Conservation (phyloP, 2,329 filamentous ascomycete species). For the Aspergillus sp. region DNA sequence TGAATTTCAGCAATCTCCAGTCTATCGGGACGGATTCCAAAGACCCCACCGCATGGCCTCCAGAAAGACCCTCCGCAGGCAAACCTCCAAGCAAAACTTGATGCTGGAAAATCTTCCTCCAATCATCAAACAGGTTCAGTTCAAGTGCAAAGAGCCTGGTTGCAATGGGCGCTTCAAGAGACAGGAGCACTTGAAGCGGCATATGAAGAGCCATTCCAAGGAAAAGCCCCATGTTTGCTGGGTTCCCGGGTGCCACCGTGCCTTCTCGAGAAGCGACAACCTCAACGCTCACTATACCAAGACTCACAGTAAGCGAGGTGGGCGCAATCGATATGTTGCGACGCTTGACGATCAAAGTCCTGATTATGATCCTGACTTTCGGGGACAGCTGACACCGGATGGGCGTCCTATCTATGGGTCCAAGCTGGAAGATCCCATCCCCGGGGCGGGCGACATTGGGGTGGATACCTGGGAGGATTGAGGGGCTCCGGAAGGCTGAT, state of each 20-base stretch:
- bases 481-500: constrained; percentile 16
- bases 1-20: constrained; percentile 40
- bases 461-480: constrained; percentile 42
- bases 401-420: constrained; percentile 47
- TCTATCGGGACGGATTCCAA: constrained; percentile 36
- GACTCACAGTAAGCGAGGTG: constrained; percentile 52
- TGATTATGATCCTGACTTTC: constrained; percentile 50
- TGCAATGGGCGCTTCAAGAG: constrained; percentile 54
- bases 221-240: constrained; percentile 50
- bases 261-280: constrained; percentile 51
- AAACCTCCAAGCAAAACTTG: constrained; percentile 41
- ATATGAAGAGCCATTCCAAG: constrained; percentile 53
- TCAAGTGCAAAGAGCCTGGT: constrained; percentile 47
- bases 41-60: constrained; percentile 38
- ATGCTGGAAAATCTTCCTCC: constrained; percentile 43
- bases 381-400: constrained; percentile 47
- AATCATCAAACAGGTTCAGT: constrained; percentile 47
- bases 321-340: constrained; percentile 52
- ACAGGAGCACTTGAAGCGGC: constrained; percentile 55
- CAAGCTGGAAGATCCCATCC: constrained; percentile 40
- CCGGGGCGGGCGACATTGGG: constrained; percentile 38
- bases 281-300: constrained; percentile 52
- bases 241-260: constrained; percentile 48
- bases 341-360: constrained; percentile 49
- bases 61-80: constrained; percentile 36